These are phyloP conservation scores for Pugionium dolabratum DNA, from an alignment of 345 rosid species.

Conservation along the genomic window DNA sequence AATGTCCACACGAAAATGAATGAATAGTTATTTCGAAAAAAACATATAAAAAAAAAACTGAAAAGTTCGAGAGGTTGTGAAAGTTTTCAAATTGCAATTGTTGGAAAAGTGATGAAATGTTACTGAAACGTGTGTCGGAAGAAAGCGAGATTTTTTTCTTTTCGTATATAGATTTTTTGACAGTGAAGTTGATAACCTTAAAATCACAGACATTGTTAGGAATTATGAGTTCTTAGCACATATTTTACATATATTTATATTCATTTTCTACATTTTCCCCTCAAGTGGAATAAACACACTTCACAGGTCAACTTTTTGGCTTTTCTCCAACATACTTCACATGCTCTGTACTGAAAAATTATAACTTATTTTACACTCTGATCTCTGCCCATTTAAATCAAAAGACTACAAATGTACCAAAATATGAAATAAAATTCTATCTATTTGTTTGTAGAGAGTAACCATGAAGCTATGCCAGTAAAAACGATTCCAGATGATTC, in stretches of 20 bases:
- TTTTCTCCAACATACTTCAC: constrained; percentile 24
- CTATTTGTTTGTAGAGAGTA: not conserved
- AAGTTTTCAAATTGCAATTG: not conserved
- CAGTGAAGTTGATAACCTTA: no score
- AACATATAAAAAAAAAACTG: no score
- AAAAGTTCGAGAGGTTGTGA: no score
- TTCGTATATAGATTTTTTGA: no score
- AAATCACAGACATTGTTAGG: no score
- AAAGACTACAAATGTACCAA: not conserved
- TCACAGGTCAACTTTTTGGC: constrained; percentile 19
- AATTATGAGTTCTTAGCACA: not conserved
- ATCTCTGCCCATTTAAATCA: constrained; percentile 3
- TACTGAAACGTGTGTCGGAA: constrained; percentile 48
- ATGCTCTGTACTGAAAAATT: constrained; percentile 16
- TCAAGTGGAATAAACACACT: not conserved
- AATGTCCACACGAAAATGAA: no score
- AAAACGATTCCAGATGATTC: constrained; percentile 23
- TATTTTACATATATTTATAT: constrained; percentile 10
- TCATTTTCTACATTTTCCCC: not conserved
- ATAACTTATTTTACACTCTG: not conserved
- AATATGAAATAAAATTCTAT: not conserved
- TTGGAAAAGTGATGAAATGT: not conserved
- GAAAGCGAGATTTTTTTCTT: constrained; percentile 34
- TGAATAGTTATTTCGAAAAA: no score
- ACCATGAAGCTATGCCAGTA: constrained; percentile 9